A percentile compares a stretch with the other conserved stretches of the same genome.
Conservation (phyloP, 352 stramenopile species). For the Thraustochytrium sp. region DNA sequence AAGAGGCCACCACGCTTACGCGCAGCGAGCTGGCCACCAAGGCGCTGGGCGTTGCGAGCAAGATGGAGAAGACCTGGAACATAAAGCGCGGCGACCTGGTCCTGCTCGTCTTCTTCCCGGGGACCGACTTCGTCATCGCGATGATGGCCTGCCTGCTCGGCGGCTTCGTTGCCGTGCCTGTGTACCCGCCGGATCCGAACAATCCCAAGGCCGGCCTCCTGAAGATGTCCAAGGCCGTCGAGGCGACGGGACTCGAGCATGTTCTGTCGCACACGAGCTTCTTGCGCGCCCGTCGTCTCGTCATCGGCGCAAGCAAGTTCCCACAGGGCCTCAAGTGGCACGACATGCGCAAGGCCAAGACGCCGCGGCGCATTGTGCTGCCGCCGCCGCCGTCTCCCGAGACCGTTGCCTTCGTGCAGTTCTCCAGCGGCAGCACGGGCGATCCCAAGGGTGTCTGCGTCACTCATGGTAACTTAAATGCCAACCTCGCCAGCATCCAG, state of each 20-base stretch:
- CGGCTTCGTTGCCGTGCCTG: too few relatives aligned
- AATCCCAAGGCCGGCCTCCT: too few relatives aligned
- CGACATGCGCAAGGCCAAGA: conserved; percentile 44
- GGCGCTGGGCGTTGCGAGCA: too few relatives aligned
- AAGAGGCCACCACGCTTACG: too few relatives aligned
- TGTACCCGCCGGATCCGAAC: too few relatives aligned
- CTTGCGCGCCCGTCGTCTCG: conserved; percentile 54
- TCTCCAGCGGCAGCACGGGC: conserved; percentile 93
- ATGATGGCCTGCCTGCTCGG: too few relatives aligned
- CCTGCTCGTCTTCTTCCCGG: too few relatives aligned
- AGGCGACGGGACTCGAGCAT: conserved; percentile 58
- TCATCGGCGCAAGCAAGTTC: conserved; percentile 22
- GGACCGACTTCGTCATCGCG: too few relatives aligned
- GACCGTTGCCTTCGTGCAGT: conserved; percentile 94
- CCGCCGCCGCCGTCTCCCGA: conserved; percentile 44
- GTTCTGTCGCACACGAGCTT: conserved; percentile 46
- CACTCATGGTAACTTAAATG: conserved; percentile 87
- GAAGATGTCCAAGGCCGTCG: neutral
- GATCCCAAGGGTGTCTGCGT: conserved; percentile 96
- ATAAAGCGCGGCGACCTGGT: too few relatives aligned
- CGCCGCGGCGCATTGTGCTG: neutral
- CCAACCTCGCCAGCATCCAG: conserved; percentile 94
- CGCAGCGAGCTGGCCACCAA: too few relatives aligned
- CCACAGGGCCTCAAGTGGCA: conserved; percentile 39
- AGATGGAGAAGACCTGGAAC: too few relatives aligned